phyloP scores from a whole-genome alignment of 2,329 filamentous ascomycete species.

The Sarocladium oryzae region DNA sequence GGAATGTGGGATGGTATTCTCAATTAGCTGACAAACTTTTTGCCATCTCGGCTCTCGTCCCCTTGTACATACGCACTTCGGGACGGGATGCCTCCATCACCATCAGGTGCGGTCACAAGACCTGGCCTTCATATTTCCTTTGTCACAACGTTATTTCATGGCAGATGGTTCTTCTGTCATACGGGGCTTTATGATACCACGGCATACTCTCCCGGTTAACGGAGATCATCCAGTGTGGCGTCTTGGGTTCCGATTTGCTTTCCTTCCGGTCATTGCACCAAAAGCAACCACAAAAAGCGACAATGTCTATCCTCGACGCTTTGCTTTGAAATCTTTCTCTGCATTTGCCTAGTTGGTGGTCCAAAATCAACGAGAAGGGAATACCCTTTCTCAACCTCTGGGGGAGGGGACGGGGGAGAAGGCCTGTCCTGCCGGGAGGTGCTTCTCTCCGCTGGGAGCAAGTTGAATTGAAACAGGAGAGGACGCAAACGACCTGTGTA shows the following conservation, averaged over 20 bases:
- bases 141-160: not conserved
- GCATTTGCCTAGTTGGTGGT: conserved; percentile 46
- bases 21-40: conserved; percentile 7
- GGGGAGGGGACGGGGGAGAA: conserved; percentile 2
- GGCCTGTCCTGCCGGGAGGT: conserved; percentile 3
- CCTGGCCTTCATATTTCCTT: not conserved
- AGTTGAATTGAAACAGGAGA: not conserved
- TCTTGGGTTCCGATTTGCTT: conserved; percentile 6
- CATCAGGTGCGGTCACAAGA: conserved; percentile 1
- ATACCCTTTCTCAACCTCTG: not conserved
- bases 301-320: conserved; percentile 5
- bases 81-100: too few species aligned
- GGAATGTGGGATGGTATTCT: conserved; percentile 14
- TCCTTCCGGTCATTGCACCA: not conserved
- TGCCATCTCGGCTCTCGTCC: not conserved
- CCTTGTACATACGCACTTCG: too few species aligned
- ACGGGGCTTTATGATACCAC: conserved; percentile 8
- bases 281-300: conserved; percentile 8
- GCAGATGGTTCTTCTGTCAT: not conserved
- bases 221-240: conserved; percentile 6
- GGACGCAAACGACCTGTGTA: conserved; percentile 7
- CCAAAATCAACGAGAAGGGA: conserved; percentile 15
- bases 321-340: not conserved
- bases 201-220: conserved; percentile 7
- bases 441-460: not conserved